These are phyloP conservation scores for Physcomitrellopsis africana DNA, from an alignment of 225 moss, liverwort and hornwort species.

Conservation along the genomic window DNA sequence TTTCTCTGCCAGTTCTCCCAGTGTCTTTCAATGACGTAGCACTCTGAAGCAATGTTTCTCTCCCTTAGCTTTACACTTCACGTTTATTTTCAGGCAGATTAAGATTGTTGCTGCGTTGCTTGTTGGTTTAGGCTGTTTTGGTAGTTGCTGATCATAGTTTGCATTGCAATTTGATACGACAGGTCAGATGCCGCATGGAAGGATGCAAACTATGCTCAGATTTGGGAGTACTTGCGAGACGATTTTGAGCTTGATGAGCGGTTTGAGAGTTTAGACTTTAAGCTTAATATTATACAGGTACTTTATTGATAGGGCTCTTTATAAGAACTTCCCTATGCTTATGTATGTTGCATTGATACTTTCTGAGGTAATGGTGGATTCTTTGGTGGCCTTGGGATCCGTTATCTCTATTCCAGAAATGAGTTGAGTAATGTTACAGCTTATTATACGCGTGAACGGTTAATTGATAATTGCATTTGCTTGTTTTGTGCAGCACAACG, in stretches of 20 bases:
- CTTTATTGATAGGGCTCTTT: background rate
- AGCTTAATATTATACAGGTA: constrained; percentile 85
- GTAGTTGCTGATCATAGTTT: constrained; percentile 11
- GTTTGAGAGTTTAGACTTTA: constrained; percentile 82
- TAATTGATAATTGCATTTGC: constrained; percentile 5
- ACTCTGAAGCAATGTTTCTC: background rate
- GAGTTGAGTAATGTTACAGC: constrained; percentile 1
- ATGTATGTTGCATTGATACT: background rate
- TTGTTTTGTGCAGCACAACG: constrained; percentile 15
- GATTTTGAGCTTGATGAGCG: constrained; percentile 84
- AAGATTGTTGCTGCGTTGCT: background rate
- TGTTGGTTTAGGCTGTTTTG: background rate
- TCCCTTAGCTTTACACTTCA: background rate
- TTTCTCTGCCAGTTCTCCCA: background rate
- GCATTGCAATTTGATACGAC: constrained; percentile 11
- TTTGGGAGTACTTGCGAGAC: constrained; percentile 81
- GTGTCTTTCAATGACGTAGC: background rate
- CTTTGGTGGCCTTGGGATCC: background rate
- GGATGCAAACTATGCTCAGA: constrained; percentile 81
- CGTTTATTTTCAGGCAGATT: background rate
- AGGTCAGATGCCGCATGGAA: constrained; percentile 89
- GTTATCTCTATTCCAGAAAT: background rate
- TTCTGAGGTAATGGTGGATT: background rate
- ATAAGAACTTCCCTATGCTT: background rate
- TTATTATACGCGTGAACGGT: background rate